A percentile compares a stretch with the other conserved stretches of the same genome.
Conservation (phyloP, 2,329 filamentous ascomycete species). For the Phialemonium atrogriseum region DNA sequence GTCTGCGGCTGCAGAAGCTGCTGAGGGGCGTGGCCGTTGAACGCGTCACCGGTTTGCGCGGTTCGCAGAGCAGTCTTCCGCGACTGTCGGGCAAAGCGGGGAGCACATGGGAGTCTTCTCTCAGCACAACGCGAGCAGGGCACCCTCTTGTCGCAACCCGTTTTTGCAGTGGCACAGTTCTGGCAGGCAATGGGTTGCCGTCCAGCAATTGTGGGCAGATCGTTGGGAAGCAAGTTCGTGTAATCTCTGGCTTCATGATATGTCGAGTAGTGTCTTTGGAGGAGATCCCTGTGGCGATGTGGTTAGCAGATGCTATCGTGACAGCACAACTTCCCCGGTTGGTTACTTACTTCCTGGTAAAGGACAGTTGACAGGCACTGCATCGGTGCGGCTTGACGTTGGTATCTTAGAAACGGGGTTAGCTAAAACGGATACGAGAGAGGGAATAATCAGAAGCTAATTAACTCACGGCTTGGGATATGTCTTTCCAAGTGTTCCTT, state of each 20-base stretch:
- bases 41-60: too few species aligned
- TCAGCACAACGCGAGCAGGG: slow-evolving; percentile 41
- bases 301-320: slow-evolving; percentile 6
- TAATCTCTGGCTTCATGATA: slow-evolving; percentile 42
- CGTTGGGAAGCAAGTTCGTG: slow-evolving; percentile 35
- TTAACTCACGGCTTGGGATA: slow-evolving; percentile 39
- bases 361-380: slow-evolving; percentile 38
- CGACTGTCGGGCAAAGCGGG: slow-evolving; percentile 41
- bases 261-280: slow-evolving; percentile 41
- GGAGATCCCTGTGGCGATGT: slow-evolving; percentile 32
- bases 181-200: slow-evolving; percentile 39
- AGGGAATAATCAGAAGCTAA: neutral
- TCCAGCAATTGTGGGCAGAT: slow-evolving; percentile 32
- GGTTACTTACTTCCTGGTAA: slow-evolving; percentile 38
- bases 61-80: too few species aligned
- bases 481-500: slow-evolving; percentile 50
- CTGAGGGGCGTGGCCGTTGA: too few species aligned
- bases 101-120: slow-evolving; percentile 38
- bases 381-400: slow-evolving; percentile 47
- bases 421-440: slow-evolving; percentile 7
- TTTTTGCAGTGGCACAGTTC: slow-evolving; percentile 42
- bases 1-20: slow-evolving; percentile 15
- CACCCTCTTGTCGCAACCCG: slow-evolving; percentile 40
- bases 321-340: too few species aligned
- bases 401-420: slow-evolving; percentile 39